Evolutionary conservation across 306 rosid genomes (phyloP), one percentile per base, ranked within the genome.

Genomic region (Casuarina glauca): DNA sequence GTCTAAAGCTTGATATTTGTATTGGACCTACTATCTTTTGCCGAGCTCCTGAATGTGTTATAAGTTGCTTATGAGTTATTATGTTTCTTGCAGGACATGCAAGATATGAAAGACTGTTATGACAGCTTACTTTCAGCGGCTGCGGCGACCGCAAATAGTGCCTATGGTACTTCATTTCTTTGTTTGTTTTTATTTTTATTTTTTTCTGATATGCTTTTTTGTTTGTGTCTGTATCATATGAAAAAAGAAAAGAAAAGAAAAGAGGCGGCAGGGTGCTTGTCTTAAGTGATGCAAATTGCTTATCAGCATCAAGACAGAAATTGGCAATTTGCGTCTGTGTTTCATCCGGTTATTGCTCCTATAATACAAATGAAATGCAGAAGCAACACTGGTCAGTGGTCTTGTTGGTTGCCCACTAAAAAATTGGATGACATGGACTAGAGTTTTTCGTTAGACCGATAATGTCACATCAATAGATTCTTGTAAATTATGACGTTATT

Each of bases 51-150:
- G 32, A 48, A 35, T 68, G 71, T 46, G 15, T 74, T 1, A 39
- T 38, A 46, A 57, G 63, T 15, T 50, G 70, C 35, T 69, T 60
- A 20, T 66, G 51, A 63, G 58, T 71, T 62, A 9, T 78, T 46
- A 72, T 54, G 39, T 68, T 78, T 55, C 17, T 77, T 81, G 79
- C 86, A 94, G 98, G 97, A 89, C 57, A 84, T 94, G 97, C 86
- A 86, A 76, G 97, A 90, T 60, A 94, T 94, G 94, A 87, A 92
- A 66, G 96, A 94, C 69, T 94, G 98, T 85, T 94, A 94, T 45
- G 98, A 92, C 75, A 82, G 91, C 88, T 88, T 94, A 77, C 97
- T 92, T 80, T 88, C 98, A 54, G 94, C 98, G 4, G 96, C 98
- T 10, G 98, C 97, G 4, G 98, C 98, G 44, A 94, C 98, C 10